Base-by-base conservation (phyloP, 345 rosid genomes). In the Tarenaya hassleriana region DNA sequence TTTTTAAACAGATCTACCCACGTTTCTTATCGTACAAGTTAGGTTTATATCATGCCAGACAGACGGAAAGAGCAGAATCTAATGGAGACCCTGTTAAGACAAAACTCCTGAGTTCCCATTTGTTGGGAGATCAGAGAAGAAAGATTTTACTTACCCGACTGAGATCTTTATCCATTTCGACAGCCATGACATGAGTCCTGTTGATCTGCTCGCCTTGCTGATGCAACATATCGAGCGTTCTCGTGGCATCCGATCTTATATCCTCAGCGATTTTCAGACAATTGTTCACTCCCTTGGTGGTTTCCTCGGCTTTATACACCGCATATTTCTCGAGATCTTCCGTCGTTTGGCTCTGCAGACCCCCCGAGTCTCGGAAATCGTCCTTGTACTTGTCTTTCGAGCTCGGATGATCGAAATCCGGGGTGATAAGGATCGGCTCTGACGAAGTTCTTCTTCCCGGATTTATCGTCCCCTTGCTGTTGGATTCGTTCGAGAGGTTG, bases 161-260 rank as follows among this genome's bases (percentile, higher is more conserved):
- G 16, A 94, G 97, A 73, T 88, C 85, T 1, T 83, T 82, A 74
- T 94, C 99, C 33, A 86, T 75, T 61, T 74, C 77, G 46, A 83
- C 92, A 60, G 95, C 88, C 47, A 61, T 50, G 4, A 70, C 52
- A 53, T 94, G 97, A 20, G 87, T 71, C 77, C 77, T 75, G 32
- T 77, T 82, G 70, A 86, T 88, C 58, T 86, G 95, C 67, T 88
- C 94, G 11, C 95, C 94, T 73, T 94, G 99, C 8, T 85, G 76
- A 56, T 94, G 95, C 67, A 94, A 68, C 60, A 74, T 78, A 39
- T 80, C 64, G 78, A 94, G 62, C 51, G 99, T 94, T 34, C 72
- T 74, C 0, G 91, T 77, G 37, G 88, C 99, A 18, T 78, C 86
- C 39, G 76, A 82, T 68, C 97, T 86, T 16, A 94, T 94, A 29